Base-by-base conservation (phyloP, 345 rosid genomes). In the Jatropha curcas region DNA sequence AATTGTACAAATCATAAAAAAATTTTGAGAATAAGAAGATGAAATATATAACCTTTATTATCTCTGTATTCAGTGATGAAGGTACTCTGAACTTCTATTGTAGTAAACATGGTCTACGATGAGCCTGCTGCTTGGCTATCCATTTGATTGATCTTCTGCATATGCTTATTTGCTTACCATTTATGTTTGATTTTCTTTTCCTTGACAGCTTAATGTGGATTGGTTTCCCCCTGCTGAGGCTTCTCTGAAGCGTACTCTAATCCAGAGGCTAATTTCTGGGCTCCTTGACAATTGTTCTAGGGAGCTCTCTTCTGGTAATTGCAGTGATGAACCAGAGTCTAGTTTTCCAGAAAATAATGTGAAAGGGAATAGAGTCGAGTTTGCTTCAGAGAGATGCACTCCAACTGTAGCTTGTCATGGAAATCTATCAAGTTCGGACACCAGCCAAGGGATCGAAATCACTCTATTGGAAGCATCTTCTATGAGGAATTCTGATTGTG, bases 211-310 rank as follows among this genome's bases (percentile, higher is more conserved):
- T 71, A 88, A 82, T 79, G 76, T 68, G 43, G 85, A 87, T 72
- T 95, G 99, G 99, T 95, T 95, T 77, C 96, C 82, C 35, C 96
- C 99, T 57, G 76, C 84, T 1, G 99, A 95, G 78, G 99, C 94
- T 51, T 95, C 96, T 63, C 85, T 92, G 71, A 95, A 95, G 83
- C 99, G 99, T 58, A 82, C 92, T 64, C 82, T 86, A 43, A 95
- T 95, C 72, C 89, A 92, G 88, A 86, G 83, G 78, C 83, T 95
- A 60, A 84, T 95, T 62, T 87, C 82, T 73, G 90, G 86, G 74
- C 92, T 90, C 50, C 86, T 95, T 71, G 86, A 89, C 75, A 79
- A 78, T 77, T 86, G 70, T 31, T 71, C 85, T 37, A 77, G 25
- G 79, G 88, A 80, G 74, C 79, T 70, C 57, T 78, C 84, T 62